A percentile compares a stretch with the other conserved stretches of the same genome.
Conservation (phyloP, 2,329 filamentous ascomycete species). For the Seiridium cupressi region DNA sequence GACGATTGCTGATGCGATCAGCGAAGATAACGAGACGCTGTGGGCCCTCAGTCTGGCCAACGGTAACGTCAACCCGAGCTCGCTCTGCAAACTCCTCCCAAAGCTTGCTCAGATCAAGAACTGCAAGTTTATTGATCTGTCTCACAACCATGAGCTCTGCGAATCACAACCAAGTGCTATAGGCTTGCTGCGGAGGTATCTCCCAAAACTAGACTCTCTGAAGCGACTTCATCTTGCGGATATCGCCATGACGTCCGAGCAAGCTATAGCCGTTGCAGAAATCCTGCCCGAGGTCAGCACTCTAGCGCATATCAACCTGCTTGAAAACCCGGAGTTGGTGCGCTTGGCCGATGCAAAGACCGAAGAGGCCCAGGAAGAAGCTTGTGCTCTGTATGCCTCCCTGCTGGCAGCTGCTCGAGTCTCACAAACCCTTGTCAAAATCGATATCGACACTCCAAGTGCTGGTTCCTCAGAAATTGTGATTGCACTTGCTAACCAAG, state of each 20-base stretch:
- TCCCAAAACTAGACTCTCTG: constrained; percentile 74
- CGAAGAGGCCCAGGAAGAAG: constrained; percentile 83
- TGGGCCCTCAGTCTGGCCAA: constrained; percentile 85
- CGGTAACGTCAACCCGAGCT: constrained; percentile 74
- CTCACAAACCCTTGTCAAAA: constrained; percentile 78
- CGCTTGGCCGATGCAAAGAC: constrained; percentile 72
- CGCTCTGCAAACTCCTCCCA: constrained; percentile 73
- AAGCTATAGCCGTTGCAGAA: constrained; percentile 88
- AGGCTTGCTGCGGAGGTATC: constrained; percentile 71
- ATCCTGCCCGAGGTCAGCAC: constrained; percentile 79
- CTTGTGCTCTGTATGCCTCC: constrained; percentile 89
- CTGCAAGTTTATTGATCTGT: constrained; percentile 88
- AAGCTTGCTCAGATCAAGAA: constrained; percentile 66
- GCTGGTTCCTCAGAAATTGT: constrained; percentile 84
- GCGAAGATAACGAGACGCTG: constrained; percentile 51
- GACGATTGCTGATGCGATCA: constrained; percentile 50
- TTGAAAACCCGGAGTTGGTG: constrained; percentile 75
- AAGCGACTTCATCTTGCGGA: constrained; percentile 86
- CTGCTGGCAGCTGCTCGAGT: constrained; percentile 84
- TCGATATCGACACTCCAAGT: constrained; percentile 87
- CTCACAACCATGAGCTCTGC: constrained; percentile 83
- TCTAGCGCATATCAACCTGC: constrained; percentile 81
- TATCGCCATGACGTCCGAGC: constrained; percentile 79
- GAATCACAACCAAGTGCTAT: constrained; percentile 71
- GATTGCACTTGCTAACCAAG: constrained; percentile 87